Base-by-base conservation (phyloP, 2,329 filamentous ascomycete genomes). In the Ophiostoma ips region DNA sequence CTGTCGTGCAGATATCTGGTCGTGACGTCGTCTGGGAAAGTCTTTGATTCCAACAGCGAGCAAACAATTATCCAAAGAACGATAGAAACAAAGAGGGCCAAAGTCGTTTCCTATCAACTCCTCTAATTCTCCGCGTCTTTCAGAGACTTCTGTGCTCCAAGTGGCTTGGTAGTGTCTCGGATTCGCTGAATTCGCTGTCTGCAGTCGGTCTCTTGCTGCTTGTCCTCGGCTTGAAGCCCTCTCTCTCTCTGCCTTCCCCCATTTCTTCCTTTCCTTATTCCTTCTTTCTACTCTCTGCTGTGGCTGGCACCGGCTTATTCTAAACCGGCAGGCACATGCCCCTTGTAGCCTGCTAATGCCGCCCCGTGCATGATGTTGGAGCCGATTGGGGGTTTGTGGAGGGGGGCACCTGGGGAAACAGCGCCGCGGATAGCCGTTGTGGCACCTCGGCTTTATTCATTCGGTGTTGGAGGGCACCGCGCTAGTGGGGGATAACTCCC, bases 271-370 rank as follows among this genome's bases (percentile, higher is more conserved):
- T 19, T 12, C 12, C n/a, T n/a, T n/a, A n/a, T n/a, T n/a, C n/a
- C n/a, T n/a, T n/a, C n/a, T n/a, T n/a, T n/a, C n/a, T n/a, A n/a
- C n/a, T n/a, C n/a, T n/a, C n/a, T n/a, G n/a, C n/a, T 24, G 30
- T 52, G 53, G 53, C 51, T 55, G 50, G 51, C 53, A 24, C 43
- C 53, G 53, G 53, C 53, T 53, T 52, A 52, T 51, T 47, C 33
- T 38, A 46, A 24, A 48, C 28, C 16, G 50, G 34, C 46, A 51
- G 50, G 45, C 34, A 35, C 48, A 49, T 46, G 45, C 50, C 48
- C 21, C 16, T 18, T 35, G n/a, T 24, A 40, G 15, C 48, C 48
- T 33, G 37, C 3, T 41, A 36, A n/a, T 46, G 41, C 28, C 43
- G 38, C 12, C 21, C n/a, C 28, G 5, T 41, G n/a, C 38, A 43